Evolutionary conservation across 139 green algal species (phyloP).

Genomic region (Spirogloea muscicola): DNA sequence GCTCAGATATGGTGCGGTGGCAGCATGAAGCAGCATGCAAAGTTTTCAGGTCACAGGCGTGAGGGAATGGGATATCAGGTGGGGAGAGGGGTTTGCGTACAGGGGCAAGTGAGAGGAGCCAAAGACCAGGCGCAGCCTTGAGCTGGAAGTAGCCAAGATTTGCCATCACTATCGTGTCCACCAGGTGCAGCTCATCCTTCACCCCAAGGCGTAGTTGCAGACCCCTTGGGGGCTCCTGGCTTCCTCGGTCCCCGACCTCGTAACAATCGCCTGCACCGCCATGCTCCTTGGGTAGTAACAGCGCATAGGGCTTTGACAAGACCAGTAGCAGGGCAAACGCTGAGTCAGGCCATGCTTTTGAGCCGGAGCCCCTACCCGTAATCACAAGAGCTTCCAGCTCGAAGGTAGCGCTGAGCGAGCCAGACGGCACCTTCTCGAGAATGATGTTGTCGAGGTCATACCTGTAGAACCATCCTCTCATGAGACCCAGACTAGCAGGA

Average conservation of each 20-base stretch:
- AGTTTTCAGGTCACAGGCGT: too few species aligned
- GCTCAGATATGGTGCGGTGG: too few species aligned
- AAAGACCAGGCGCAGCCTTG: constrained; percentile 74
- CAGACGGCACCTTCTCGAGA: constrained; percentile 63
- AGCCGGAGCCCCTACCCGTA: constrained; percentile 72
- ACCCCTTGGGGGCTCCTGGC: constrained; percentile 64
- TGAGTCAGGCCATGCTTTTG: too few species aligned
- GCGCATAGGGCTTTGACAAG: not conserved
- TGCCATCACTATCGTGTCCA: constrained; percentile 94
- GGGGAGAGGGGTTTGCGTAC: too few species aligned
- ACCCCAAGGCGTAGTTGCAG: constrained; percentile 84
- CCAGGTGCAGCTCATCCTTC: constrained; percentile 26
- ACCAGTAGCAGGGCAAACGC: too few species aligned
- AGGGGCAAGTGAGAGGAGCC: constrained; percentile 63
- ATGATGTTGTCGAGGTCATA: constrained; percentile 92
- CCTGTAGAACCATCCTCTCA: not conserved
- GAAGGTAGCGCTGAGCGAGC: constrained; percentile 65
- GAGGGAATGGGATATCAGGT: too few species aligned
- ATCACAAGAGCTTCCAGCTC: constrained; percentile 92
- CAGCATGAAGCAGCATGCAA: too few species aligned
- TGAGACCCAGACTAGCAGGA: too few species aligned
- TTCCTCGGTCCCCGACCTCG: constrained; percentile 1
- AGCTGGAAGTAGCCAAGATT: constrained; percentile 99
- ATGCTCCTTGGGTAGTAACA: not conserved
- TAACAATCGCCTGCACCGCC: constrained; percentile 45